Evolutionary conservation across 2,329 filamentous ascomycete species (phyloP).

Genomic region (Alternaria sp.): DNA sequence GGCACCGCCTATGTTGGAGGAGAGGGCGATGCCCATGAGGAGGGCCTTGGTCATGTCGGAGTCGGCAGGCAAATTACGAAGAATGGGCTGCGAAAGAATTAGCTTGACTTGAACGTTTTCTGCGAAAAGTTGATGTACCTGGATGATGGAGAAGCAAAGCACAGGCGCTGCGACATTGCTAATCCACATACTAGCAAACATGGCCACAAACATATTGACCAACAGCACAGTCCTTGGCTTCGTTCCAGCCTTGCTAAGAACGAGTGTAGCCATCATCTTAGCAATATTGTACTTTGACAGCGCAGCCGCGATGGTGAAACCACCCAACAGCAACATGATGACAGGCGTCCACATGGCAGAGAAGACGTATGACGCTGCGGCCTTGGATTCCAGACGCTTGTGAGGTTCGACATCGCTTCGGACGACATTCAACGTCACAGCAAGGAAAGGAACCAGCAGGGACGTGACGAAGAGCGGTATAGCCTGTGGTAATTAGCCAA

Average conservation of each 20-base stretch:
- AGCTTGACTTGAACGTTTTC: background rate
- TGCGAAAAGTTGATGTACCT: slow-evolving; percentile 62
- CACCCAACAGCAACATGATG: slow-evolving; percentile 96
- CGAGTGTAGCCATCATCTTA: slow-evolving; percentile 94
- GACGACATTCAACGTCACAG: slow-evolving; percentile 85
- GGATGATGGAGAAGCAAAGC: slow-evolving; percentile 96
- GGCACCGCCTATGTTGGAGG: slow-evolving; percentile 95
- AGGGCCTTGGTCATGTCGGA: slow-evolving; percentile 94
- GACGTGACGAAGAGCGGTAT: slow-evolving; percentile 98
- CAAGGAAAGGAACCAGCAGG: slow-evolving; percentile 89
- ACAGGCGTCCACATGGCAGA: slow-evolving; percentile 99
- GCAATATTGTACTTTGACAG: slow-evolving; percentile 98
- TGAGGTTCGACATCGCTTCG: slow-evolving; percentile 76
- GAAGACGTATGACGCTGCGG: slow-evolving; percentile 85
- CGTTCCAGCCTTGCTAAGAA: slow-evolving; percentile 94
- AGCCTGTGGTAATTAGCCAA: slow-evolving; percentile 63
- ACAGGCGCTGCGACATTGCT: slow-evolving; percentile 98
- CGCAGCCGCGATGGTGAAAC: slow-evolving; percentile 94
- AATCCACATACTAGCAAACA: slow-evolving; percentile 98
- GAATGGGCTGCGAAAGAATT: slow-evolving; percentile 73
- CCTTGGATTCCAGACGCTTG: slow-evolving; percentile 76
- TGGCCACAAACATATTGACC: slow-evolving; percentile 99
- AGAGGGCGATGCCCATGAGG: slow-evolving; percentile 92
- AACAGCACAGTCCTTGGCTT: slow-evolving; percentile 86
- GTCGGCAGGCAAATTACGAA: slow-evolving; percentile 88